Percentiles rank a stretch among this genome's conserved stretches.
phyloP scores from a whole-genome alignment of 2,329 filamentous ascomycete species.

The Trichoderma afroharzianum region DNA sequence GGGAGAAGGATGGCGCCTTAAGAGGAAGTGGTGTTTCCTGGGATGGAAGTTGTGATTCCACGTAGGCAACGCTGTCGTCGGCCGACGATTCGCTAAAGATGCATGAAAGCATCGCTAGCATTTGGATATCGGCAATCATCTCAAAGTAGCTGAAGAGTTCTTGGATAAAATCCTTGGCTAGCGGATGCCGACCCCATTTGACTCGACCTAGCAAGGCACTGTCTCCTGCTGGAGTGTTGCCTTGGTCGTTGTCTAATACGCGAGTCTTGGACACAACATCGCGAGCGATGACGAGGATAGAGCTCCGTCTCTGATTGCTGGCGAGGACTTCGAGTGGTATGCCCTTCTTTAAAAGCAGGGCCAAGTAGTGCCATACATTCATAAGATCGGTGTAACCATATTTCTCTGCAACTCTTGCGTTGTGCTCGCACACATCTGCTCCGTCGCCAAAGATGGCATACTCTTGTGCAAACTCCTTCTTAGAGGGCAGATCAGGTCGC shows the following conservation, averaged over 20 bases:
- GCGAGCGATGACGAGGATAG: slow-evolving; percentile 66
- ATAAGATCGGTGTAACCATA: slow-evolving; percentile 69
- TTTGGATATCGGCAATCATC: slow-evolving; percentile 60
- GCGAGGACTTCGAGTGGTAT: slow-evolving; percentile 66
- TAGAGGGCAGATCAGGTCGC: slow-evolving; percentile 70
- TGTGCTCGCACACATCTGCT: slow-evolving; percentile 77
- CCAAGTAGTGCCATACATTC: slow-evolving; percentile 79
- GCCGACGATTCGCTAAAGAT: slow-evolving; percentile 61
- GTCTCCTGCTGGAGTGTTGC: neutral
- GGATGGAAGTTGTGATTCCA: slow-evolving; percentile 53
- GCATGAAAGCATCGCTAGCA: slow-evolving; percentile 69
- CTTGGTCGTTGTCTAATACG: slow-evolving; percentile 15
- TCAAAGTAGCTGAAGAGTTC: slow-evolving; percentile 65
- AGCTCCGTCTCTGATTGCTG: slow-evolving; percentile 52
- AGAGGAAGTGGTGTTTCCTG: slow-evolving; percentile 61
- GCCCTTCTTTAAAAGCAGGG: slow-evolving; percentile 71
- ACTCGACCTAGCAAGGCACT: slow-evolving; percentile 53
- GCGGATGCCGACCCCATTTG: slow-evolving; percentile 64
- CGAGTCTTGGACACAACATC: slow-evolving; percentile 47
- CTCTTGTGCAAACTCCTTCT: slow-evolving; percentile 68
- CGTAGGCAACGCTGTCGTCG: slow-evolving; percentile 54
- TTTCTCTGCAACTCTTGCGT: slow-evolving; percentile 71
- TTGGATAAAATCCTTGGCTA: slow-evolving; percentile 58
- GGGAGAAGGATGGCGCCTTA: slow-evolving; percentile 63
- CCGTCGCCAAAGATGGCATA: slow-evolving; percentile 84